Evolutionary conservation across 148 eudicot species (phyloP).

Genomic region (Pharnaceum exiguum): DNA sequence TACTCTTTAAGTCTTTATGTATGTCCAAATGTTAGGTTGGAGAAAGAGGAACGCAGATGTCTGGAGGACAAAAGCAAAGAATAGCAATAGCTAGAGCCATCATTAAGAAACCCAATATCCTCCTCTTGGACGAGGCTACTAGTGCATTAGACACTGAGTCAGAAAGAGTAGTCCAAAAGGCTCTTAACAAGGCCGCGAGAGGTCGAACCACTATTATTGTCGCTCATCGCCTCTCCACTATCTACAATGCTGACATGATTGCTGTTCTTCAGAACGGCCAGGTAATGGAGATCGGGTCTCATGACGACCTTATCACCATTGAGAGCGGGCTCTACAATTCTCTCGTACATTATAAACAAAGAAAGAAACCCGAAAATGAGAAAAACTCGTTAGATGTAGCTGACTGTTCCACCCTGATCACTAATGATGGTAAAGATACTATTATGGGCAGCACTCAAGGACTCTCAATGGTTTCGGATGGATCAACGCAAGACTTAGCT

Average conservation of each 20-base stretch:
- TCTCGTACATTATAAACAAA: slow-evolving; percentile 17
- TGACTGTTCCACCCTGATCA: background rate
- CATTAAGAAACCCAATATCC: slow-evolving; percentile 27
- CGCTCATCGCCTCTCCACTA: slow-evolving; percentile 36
- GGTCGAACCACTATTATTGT: slow-evolving; percentile 35
- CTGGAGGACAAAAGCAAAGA: slow-evolving; percentile 40
- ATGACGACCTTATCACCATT: slow-evolving; percentile 16
- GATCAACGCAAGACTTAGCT: background rate
- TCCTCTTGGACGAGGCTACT: slow-evolving; percentile 34
- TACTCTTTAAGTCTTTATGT: too few species aligned
- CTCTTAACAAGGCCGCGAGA: slow-evolving; percentile 25
- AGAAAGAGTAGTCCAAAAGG: slow-evolving; percentile 30
- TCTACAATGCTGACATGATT: slow-evolving; percentile 25
- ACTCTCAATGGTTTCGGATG: background rate
- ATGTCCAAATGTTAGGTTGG: too few species aligned
- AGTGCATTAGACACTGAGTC: slow-evolving; percentile 37
- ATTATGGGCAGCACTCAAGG: background rate
- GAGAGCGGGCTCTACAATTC: slow-evolving; percentile 19
- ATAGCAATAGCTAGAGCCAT: slow-evolving; percentile 35
- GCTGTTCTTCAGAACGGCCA: slow-evolving; percentile 25
- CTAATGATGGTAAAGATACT: background rate
- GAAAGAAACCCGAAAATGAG: background rate
- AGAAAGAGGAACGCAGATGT: slow-evolving; percentile 33
- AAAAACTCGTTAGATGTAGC: too few species aligned
- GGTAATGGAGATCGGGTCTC: slow-evolving; percentile 26